Conservation (phyloP, 1,284 basidiomycete species). For the Mycosarcoma mackinlayi region DNA sequence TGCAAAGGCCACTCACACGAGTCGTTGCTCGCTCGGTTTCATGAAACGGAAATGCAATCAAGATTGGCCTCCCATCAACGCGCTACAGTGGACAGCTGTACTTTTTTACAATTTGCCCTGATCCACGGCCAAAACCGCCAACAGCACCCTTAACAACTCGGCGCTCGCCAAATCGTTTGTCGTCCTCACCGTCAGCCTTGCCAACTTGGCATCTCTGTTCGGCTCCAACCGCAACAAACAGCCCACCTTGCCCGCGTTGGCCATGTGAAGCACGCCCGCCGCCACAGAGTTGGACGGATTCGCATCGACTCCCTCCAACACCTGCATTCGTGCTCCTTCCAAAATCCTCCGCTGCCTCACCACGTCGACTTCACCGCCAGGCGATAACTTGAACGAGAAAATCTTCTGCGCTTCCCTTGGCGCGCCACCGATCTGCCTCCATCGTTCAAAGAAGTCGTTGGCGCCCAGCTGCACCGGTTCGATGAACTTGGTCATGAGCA, state of each 20-base stretch:
- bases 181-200: slow-evolving; percentile 90
- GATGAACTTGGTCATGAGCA: slow-evolving; percentile 89
- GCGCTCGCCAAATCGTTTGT: slow-evolving; percentile 91
- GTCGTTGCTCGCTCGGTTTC: too few relatives aligned
- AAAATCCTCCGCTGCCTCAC: slow-evolving; percentile 80
- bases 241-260: slow-evolving; percentile 88
- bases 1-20: too few relatives aligned
- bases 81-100: too few relatives aligned
- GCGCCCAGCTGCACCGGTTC: slow-evolving; percentile 87
- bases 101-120: slow-evolving; percentile 26
- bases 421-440: slow-evolving; percentile 95
- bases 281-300: slow-evolving; percentile 85
- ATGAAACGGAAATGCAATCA: too few relatives aligned
- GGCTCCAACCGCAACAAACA: slow-evolving; percentile 93
- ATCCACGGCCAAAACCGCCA: slow-evolving; percentile 39
- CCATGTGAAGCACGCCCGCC: slow-evolving; percentile 91
- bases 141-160: slow-evolving; percentile 74
- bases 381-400: slow-evolving; percentile 79
- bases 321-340: slow-evolving; percentile 78
- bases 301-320: slow-evolving; percentile 75
- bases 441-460: slow-evolving; percentile 93
- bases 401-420: slow-evolving; percentile 87
- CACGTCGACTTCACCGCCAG: slow-evolving; percentile 78
- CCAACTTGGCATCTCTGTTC: slow-evolving; percentile 92
- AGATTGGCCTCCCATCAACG: too few relatives aligned